Evolutionary conservation across 495 filamentous ascomycete genomes (phyloP).

Genomic region (Aspergillus nidulans): DNA sequence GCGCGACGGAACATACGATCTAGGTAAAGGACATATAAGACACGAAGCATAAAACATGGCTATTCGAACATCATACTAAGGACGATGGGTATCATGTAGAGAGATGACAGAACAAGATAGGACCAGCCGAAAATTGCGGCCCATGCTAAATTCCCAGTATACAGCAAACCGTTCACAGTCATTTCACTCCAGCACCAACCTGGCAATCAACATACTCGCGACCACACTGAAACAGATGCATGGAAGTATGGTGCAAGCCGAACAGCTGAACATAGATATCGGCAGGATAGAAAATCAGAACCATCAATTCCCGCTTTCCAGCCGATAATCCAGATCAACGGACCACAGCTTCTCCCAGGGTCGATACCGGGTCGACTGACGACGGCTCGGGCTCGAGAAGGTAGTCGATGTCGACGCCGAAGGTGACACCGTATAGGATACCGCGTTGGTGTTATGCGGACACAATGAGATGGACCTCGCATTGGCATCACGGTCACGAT

Average conservation of each 20-base stretch:
- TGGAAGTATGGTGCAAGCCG: no score
- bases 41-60: not conserved
- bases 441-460: not conserved
- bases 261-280: constrained; percentile 3
- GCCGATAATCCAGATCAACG: constrained; percentile 37
- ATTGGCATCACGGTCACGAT: not conserved
- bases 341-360: constrained; percentile 53
- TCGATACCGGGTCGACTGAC: constrained; percentile 24
- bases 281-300: not conserved
- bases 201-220: no score
- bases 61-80: no score
- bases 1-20: not conserved
- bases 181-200: not conserved
- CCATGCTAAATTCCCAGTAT: not conserved
- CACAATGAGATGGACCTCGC: not conserved
- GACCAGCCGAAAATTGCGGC: not conserved
- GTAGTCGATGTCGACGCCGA: constrained; percentile 14
- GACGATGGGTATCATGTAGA: not conserved
- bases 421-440: not conserved
- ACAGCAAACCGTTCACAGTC: no score
- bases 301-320: constrained; percentile 31
- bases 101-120: not conserved
- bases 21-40: constrained; percentile 4
- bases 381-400: constrained; percentile 19
- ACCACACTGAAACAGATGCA: not conserved